These are phyloP conservation scores for Xerocomellus intermedius DNA, from an alignment of 768 basidiomycete species.

Conservation along the genomic window DNA sequence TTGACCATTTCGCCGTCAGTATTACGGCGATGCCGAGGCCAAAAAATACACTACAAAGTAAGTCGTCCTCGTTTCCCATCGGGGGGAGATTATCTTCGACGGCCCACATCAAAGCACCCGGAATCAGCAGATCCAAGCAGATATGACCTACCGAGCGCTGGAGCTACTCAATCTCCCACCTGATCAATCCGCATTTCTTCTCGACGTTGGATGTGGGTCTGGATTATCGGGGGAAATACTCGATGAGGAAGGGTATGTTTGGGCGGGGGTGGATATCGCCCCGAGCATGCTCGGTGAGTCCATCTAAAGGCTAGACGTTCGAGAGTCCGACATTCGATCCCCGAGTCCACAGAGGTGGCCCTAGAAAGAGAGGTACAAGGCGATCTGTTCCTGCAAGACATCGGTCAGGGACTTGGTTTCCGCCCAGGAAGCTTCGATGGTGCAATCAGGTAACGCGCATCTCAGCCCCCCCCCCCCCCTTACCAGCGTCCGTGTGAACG, in stretches of 20 bases:
- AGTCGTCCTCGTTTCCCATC: constrained; percentile 18
- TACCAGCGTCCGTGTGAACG: not conserved
- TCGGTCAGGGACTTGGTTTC: constrained; percentile 97
- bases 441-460: constrained; percentile 74
- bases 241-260: constrained; percentile 89
- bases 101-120: constrained; percentile 62
- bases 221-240: constrained; percentile 95
- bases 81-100: not conserved
- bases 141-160: constrained; percentile 95
- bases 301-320: not conserved
- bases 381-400: constrained; percentile 94
- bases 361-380: constrained; percentile 94
- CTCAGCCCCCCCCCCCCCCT: not conserved
- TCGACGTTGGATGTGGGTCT: constrained; percentile 98
- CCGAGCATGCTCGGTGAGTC: constrained; percentile 93
- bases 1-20: constrained; percentile 48
- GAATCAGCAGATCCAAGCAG: constrained; percentile 93
- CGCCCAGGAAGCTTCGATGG: constrained; percentile 97
- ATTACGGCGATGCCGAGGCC: constrained; percentile 94
- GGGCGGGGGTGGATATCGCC: constrained; percentile 93
- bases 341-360: constrained; percentile 71
- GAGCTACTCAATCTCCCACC: constrained; percentile 84
- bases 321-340: not conserved
- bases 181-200: constrained; percentile 77
- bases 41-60: constrained; percentile 97